Percentiles rank a stretch among this genome's conserved stretches.
Evolutionary conservation across 768 basidiomycete species (phyloP).

Genomic region (Lyophyllum atratum): DNA sequence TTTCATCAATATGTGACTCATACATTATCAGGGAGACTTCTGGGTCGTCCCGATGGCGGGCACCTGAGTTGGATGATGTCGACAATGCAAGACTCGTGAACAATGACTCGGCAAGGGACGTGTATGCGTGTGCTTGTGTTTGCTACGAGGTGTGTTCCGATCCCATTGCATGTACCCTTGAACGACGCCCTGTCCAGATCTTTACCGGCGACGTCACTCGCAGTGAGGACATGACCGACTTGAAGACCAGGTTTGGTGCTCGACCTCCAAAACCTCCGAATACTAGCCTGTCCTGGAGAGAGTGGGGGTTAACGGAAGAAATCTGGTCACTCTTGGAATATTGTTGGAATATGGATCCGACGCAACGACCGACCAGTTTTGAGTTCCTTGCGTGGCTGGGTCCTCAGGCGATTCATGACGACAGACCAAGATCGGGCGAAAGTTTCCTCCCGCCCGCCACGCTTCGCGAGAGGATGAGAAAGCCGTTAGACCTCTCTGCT

Average conservation of each 20-base stretch:
- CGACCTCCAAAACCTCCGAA: not conserved
- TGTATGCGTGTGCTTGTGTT: constrained; percentile 8
- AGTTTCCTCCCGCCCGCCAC: too few species aligned
- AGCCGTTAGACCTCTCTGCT: too few species aligned
- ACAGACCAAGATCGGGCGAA: too few species aligned
- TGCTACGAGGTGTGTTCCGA: not conserved
- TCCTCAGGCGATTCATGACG: too few species aligned
- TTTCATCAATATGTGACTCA: not conserved
- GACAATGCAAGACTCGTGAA: not conserved
- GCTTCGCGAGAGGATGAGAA: too few species aligned
- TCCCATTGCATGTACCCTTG: not conserved
- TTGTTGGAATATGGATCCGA: not conserved
- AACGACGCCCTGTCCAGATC: not conserved
- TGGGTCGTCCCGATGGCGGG: constrained; percentile 5
- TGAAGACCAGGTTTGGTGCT: not conserved
- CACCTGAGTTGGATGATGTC: constrained; percentile 4
- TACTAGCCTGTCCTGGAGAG: not conserved
- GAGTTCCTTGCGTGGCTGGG: too few species aligned
- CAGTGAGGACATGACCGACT: not conserved
- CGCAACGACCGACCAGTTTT: not conserved
- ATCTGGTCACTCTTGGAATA: constrained; percentile 3
- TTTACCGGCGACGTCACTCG: not conserved
- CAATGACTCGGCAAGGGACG: not conserved
- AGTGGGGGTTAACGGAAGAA: constrained; percentile 2
- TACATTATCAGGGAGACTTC: not conserved